Base-by-base conservation (phyloP, 805 yeast species). In the Maudiozyma saulgeensis region DNA sequence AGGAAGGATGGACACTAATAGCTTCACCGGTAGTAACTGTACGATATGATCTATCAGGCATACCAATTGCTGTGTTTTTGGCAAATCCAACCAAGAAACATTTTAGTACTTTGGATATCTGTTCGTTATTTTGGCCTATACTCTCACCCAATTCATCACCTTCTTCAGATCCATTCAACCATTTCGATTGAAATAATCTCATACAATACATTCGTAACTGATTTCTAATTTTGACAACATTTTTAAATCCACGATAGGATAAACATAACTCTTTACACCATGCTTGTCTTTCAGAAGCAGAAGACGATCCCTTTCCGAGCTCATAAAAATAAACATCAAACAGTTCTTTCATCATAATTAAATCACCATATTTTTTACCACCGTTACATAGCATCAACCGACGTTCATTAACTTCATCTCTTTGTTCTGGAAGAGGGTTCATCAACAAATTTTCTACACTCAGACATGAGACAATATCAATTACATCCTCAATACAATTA, bases 11-110 rank as follows among this genome's bases (percentile, higher is more conserved):
- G 11, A 91, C 80, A 45, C 93, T 81, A 44, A 91, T 80, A 32
- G 87, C 72, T 64, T 88, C 96, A 25, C 96, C 96, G 1, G 85
- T 79, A 28, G 83, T 71, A 6, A 89, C 83, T 0, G 98, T 89
- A 61, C 95, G 75, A 69, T 83, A 93, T 3, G 96, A 84, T 60
- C 97, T 76, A 65, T 93, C 98, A 0, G 98, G 96, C 80, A 87
- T 79, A 11, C 96, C 96, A 18, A 93, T 79, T 0, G 99, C 99
- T 0, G 96, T 82, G 64, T 91, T 90, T 44, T 83, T 76, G n/a
- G 87, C 76, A 58, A 76, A 91, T 0, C 99, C 99, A 38, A 75
- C 73, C 39, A 93, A 68, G 66, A 93, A 93, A 25, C 95, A 78
- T 63, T 87, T 86, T 49, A 91, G 69, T 8, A 91, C 74, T 2